Base-by-base conservation (phyloP, 1,284 basidiomycete species). In the Schizophyllum commune region DNA sequence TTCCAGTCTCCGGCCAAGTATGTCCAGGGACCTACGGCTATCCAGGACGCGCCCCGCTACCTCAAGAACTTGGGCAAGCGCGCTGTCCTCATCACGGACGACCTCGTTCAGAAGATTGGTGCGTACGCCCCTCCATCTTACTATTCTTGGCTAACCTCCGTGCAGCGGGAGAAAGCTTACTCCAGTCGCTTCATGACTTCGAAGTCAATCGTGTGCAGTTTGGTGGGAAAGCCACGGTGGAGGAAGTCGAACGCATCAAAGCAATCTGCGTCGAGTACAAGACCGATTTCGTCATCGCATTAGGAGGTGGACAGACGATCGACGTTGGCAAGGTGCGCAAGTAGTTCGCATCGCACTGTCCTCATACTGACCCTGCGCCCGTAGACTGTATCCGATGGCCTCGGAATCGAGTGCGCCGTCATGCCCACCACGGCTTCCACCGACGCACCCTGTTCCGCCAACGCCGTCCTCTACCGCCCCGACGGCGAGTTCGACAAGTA, bases 1-100 rank as follows among this genome's bases (percentile, higher is more conserved):
- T 74, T 74, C 67, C 72, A 73, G 64, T 74, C 72, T 11, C 72
- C 72, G n/a, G 72, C 70, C 13, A 74, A 74, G 64, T 74, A 74
- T 68, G 73, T 74, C 55, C 72, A 74, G 62, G 72, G 72, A 6
- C 72, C 72, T 4, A 67, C 70, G 53, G 72, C 72, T 52, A 72
- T 74, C 64, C 68, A 72, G 22, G 71, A 74, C 55, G 72, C 72
- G 4, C 68, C 69, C 2, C 67, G 66, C 55, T 74, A 74, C 62
- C 69, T 74, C 15, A 63, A 65, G 13, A 57, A 64, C 15, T 64
- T 74, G 22, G 72, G 72, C 34, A 68, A 67, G 7, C 60, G 68
- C 0, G 71, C 72, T 0, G 64, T 74, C 4, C 59, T 74, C 27
- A 64, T 70, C 32, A 68, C 68, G 55, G 72, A 74, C 65, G 65